Conservation (phyloP, 257 asterid species). For the Salvia splendens region DNA sequence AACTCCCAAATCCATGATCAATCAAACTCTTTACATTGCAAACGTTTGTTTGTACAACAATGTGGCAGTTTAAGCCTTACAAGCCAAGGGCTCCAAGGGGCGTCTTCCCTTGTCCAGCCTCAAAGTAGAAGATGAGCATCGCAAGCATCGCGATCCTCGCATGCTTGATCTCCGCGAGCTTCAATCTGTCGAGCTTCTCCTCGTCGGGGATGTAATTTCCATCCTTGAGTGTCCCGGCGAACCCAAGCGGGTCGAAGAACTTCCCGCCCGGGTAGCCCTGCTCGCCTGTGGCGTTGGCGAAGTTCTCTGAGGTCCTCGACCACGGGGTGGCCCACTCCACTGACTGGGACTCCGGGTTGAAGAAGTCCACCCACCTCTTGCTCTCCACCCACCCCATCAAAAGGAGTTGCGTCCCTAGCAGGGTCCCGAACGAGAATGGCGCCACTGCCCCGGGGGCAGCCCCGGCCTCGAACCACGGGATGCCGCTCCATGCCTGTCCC, state of each 20-base stretch:
- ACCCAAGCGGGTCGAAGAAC: conserved; percentile 75
- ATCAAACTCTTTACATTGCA: conserved; percentile 29
- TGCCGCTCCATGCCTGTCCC: conserved; percentile 92
- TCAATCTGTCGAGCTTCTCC: conserved; percentile 90
- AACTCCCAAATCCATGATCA: background rate
- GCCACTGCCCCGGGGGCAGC: conserved; percentile 95
- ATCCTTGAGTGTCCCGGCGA: conserved; percentile 64
- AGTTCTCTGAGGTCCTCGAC: conserved; percentile 84
- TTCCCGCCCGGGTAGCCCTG: conserved; percentile 98
- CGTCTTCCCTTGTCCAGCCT: conserved; percentile 98
- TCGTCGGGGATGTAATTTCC: conserved; percentile 74
- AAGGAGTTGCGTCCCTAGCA: conserved; percentile 87
- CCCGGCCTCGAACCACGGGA: conserved; percentile 97
- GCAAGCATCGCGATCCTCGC: conserved; percentile 97
- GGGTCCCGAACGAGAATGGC: conserved; percentile 89
- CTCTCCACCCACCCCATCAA: conserved; percentile 99
- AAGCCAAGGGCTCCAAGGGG: conserved; percentile 97
- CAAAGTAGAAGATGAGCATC: conserved; percentile 88
- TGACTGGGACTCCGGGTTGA: conserved; percentile 86
- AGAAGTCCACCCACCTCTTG: conserved; percentile 98
- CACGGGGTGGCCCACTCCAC: conserved; percentile 98
- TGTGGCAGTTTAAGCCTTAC: conserved; percentile 32
- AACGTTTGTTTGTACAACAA: conserved; percentile 35
- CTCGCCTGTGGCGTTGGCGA: conserved; percentile 82
- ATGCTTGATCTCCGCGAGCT: conserved; percentile 95